Evolutionary conservation across 1,284 basidiomycete genomes (phyloP), one percentile per base, ranked within the genome.

Genomic region (Boletus semigastroideus): DNA sequence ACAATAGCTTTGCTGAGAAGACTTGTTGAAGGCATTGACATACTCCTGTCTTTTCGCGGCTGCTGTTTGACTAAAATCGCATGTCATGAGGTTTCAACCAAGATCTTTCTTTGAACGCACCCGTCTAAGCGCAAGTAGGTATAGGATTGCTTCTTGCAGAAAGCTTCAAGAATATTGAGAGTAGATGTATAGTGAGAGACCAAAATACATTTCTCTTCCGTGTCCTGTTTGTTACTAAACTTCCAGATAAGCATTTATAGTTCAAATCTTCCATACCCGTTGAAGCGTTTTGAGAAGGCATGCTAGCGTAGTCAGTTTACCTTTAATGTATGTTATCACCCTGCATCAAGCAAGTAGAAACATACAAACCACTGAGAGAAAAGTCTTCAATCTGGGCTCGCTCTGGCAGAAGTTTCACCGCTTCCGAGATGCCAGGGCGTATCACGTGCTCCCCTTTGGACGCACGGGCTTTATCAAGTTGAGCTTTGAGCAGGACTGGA

Each of bases 101-200:
- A 17, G 27, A 20, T 34, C 34, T 17, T 27, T 7, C 40, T 37
- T 31, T 40, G 22, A 27, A 57, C 73, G 50, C 59, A 90, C 90
- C 94, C 96, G 65, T 99, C 96, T 27, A 99, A 78, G 5, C 97
- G 86, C 56, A 90, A 82, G 65, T 84, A 92, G 0, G 86, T 83
- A 68, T 94, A 98, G 11, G 77, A 73, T 63, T 80, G 84, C 58
- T 80, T 83, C 64, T 86, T 82, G 73, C 94, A 95, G 61, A 88
- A 89, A 5, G 82, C 83, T 73, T 98, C 92, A 36, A 99, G 76
- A 53, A 99, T 83, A 65, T 98, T 91, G 49, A 99, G 82, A 1
- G 96, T 97, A 4, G 89, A 86, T 1, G 92, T 94, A 64, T 88
- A 94, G 64, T 94, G 92, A 19, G 92, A 94, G 22, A 95, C 92